Base-by-base conservation (phyloP, 2,329 filamentous ascomycete genomes). In the Diplodia scrobiculata region DNA sequence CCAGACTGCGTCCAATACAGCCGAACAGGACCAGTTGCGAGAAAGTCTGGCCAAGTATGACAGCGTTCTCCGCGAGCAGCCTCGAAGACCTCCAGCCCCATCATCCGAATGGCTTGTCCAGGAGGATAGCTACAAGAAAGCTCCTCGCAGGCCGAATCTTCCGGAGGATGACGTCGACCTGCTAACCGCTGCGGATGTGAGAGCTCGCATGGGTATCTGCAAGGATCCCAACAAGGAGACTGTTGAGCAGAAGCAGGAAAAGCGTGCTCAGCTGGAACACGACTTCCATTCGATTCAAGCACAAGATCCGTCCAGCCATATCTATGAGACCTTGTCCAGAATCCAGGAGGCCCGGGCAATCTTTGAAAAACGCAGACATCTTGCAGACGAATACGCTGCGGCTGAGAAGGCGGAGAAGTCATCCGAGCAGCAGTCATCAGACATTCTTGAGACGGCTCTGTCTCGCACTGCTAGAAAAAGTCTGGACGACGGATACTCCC, bases 91-190 rank as follows among this genome's bases (percentile, higher is more conserved):
- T 11, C 50, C 58, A 17, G 38, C 65, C 17, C 58, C 65, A 4
- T 36, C 51, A 19, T 54, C 50, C 13, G 63, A 65, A 32, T 65
- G 63, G 63, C 34, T 65, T 9, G 63, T 65, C 4, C 63, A 65
- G 41, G 63, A 65, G 9, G 48, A 45, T 11, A 48, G 53, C 48
- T n/a, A 48, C 5, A 9, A 17, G 13, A 53, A 32, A 29, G 11
- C 54, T 21, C 25, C 54, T 41, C 45, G 32, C 19, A 50, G 19
- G 14, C 52, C 41, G 13, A 53, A 54, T 6, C 68, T 77, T 11
- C 76, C 77, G 1, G 68, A 75, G 51, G 72, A 79, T 50, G 78
- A 81, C 63, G 70, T 81, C 19, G 79, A 82, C 55, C 71, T 75
- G 6, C 70, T 82, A 32, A 80, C 74, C 55, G 77, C 79, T 4